Evolutionary conservation across 2,329 filamentous ascomycete genomes (phyloP).

Genomic region (Aureobasidium sp.): DNA sequence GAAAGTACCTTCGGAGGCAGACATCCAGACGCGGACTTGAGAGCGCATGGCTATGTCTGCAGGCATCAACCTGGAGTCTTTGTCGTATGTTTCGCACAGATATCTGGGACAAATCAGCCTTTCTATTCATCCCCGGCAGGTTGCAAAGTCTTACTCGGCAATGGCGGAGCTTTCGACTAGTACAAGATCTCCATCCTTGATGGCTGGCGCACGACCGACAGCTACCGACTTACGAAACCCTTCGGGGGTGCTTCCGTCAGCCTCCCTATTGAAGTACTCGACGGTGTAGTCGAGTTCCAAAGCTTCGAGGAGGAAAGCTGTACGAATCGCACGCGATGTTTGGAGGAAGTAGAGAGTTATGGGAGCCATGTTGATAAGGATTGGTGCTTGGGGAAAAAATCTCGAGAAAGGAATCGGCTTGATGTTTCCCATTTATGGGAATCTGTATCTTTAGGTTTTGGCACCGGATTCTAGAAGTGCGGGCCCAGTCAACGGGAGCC

Average conservation of each 20-base stretch:
- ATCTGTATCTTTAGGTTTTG: too few species aligned
- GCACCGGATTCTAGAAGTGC: too few species aligned
- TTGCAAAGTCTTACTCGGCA: slow-evolving; percentile 43
- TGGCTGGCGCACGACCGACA: slow-evolving; percentile 51
- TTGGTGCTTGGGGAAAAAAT: too few species aligned
- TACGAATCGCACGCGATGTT: slow-evolving; percentile 49
- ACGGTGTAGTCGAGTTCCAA: slow-evolving; percentile 47
- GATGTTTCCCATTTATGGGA: too few species aligned
- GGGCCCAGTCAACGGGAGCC: too few species aligned
- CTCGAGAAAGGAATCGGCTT: too few species aligned
- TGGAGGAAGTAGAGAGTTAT: slow-evolving; percentile 56
- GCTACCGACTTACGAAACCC: slow-evolving; percentile 46
- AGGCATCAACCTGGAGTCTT: slow-evolving; percentile 40
- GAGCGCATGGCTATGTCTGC: slow-evolving; percentile 37
- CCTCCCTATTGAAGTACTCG: slow-evolving; percentile 43
- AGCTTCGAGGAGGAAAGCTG: slow-evolving; percentile 54
- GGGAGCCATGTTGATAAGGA: too few species aligned
- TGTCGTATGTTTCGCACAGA: slow-evolving; percentile 53
- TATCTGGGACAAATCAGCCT: slow-evolving; percentile 39
- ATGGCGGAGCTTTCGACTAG: slow-evolving; percentile 54
- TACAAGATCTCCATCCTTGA: slow-evolving; percentile 46
- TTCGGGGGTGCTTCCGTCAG: slow-evolving; percentile 44
- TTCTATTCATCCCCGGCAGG: not conserved
- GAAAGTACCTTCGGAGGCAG: slow-evolving; percentile 54
- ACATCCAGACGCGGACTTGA: slow-evolving; percentile 48